phyloP scores from a whole-genome alignment of 257 asterid genomes.

The Osmanthus fragrans region DNA sequence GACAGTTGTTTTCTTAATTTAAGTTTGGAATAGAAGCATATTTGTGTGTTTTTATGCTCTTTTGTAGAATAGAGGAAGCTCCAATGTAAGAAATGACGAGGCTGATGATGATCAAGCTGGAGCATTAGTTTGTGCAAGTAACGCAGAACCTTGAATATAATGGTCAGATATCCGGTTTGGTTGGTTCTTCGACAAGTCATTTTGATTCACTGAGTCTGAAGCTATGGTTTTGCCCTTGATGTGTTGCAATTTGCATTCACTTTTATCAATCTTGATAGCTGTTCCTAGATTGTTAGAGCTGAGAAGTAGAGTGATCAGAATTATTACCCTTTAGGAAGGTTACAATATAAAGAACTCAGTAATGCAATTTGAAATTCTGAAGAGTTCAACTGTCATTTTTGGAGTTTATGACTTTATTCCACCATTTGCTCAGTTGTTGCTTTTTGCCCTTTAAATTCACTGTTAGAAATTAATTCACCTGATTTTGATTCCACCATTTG shows the following conservation, averaged over 20 bases:
- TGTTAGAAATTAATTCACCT: neutral
- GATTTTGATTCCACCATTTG: neutral
- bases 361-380: neutral
- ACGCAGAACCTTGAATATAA: slow-evolving; percentile 20
- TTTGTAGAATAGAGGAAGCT: slow-evolving; percentile 39
- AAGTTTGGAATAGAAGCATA: neutral
- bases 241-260: neutral
- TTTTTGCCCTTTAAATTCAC: neutral
- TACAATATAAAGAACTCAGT: neutral
- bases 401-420: neutral
- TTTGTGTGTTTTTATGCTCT: neutral
- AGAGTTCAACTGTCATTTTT: neutral
- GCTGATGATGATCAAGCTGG: slow-evolving; percentile 32
- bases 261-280: neutral
- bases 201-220: neutral
- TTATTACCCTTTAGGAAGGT: neutral
- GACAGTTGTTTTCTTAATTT: neutral
- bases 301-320: neutral
- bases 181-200: neutral
- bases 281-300: slow-evolving; percentile 1
- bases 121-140: slow-evolving; percentile 20
- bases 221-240: neutral
- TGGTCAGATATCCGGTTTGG: neutral
- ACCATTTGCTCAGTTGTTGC: neutral
- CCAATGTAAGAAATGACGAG: slow-evolving; percentile 16